Evolutionary conservation across 73 alveolate species (phyloP).

Genomic region (Paraurostyla sp.): DNA sequence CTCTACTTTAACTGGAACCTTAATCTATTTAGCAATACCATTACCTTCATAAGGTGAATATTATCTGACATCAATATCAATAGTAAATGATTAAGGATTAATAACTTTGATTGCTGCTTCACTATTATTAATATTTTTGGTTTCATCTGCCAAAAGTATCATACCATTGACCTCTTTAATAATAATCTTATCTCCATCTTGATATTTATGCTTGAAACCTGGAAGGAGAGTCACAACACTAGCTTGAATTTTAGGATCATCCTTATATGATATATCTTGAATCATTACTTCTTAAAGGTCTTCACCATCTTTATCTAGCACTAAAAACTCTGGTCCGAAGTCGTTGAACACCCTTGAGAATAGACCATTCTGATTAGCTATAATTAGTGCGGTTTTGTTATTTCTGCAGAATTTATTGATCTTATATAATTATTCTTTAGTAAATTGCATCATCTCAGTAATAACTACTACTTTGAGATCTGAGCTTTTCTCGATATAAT

Average conservation of each 20-base stretch:
- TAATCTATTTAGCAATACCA: slow-evolving; percentile 43
- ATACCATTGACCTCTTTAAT: slow-evolving; percentile 93
- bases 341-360: slow-evolving; percentile 89
- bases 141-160: slow-evolving; percentile 45
- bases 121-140: slow-evolving; percentile 76
- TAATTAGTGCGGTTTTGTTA: slow-evolving; percentile 80
- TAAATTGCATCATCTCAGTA: slow-evolving; percentile 75
- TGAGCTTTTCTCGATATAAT: slow-evolving; percentile 38
- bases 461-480: slow-evolving; percentile 79
- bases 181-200: slow-evolving; percentile 92
- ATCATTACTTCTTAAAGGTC: slow-evolving; percentile 90
- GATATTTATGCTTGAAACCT: slow-evolving; percentile 91
- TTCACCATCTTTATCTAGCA: slow-evolving; percentile 96
- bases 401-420: slow-evolving; percentile 84
- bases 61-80: slow-evolving; percentile 30
- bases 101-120: slow-evolving; percentile 75
- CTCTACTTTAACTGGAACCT: slow-evolving; percentile 24
- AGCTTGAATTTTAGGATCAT: slow-evolving; percentile 54
- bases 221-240: slow-evolving; percentile 86
- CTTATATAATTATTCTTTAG: slow-evolving; percentile 68
- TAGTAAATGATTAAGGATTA: slow-evolving; percentile 27
- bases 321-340: slow-evolving; percentile 92
- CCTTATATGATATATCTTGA: slow-evolving; percentile 73
- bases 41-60: slow-evolving; percentile 30
- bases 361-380: slow-evolving; percentile 87